Percentiles rank a stretch among this genome's conserved stretches.
phyloP scores from a whole-genome alignment of 192 early-diverging fungal genomes.

The Mortierella alpina region DNA sequence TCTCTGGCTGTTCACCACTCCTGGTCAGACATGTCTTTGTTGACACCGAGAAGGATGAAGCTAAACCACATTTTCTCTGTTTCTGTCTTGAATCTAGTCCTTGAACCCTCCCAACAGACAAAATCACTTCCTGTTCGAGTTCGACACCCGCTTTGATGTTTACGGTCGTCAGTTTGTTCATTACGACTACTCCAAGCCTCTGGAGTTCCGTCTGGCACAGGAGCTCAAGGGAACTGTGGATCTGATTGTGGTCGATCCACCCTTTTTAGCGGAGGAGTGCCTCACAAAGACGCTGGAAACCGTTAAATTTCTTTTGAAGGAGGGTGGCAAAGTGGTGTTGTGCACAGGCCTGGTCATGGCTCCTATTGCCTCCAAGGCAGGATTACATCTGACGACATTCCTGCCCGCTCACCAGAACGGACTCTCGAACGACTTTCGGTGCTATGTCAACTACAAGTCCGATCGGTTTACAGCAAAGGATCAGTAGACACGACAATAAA shows the following conservation, averaged over 20 bases:
- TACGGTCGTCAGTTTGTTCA: slow-evolving; percentile 74
- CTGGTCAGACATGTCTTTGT: background rate
- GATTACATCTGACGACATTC: slow-evolving; percentile 64
- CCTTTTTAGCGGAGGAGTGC: slow-evolving; percentile 83
- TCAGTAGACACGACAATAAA: slow-evolving; percentile 1
- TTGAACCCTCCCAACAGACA: slow-evolving; percentile 40
- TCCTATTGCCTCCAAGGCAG: slow-evolving; percentile 7
- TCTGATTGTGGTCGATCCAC: slow-evolving; percentile 82
- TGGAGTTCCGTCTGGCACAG: slow-evolving; percentile 56
- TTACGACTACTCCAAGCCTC: slow-evolving; percentile 81
- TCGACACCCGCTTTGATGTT: slow-evolving; percentile 77
- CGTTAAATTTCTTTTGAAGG: slow-evolving; percentile 61
- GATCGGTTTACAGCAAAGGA: slow-evolving; percentile 18
- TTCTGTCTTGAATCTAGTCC: slow-evolving; percentile 24
- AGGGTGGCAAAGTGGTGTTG: slow-evolving; percentile 64
- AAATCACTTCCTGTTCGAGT: slow-evolving; percentile 76
- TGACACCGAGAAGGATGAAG: background rate
- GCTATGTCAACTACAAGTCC: slow-evolving; percentile 71
- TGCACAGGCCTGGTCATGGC: slow-evolving; percentile 61
- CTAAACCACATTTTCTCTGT: background rate
- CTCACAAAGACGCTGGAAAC: slow-evolving; percentile 74
- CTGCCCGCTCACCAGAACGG: slow-evolving; percentile 73
- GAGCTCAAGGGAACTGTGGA: slow-evolving; percentile 66
- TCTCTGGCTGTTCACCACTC: background rate
- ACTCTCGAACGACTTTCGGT: slow-evolving; percentile 83